These are phyloP conservation scores for Bjerkandera adusta DNA, from an alignment of 1,284 basidiomycete genomes.

Conservation along the genomic window DNA sequence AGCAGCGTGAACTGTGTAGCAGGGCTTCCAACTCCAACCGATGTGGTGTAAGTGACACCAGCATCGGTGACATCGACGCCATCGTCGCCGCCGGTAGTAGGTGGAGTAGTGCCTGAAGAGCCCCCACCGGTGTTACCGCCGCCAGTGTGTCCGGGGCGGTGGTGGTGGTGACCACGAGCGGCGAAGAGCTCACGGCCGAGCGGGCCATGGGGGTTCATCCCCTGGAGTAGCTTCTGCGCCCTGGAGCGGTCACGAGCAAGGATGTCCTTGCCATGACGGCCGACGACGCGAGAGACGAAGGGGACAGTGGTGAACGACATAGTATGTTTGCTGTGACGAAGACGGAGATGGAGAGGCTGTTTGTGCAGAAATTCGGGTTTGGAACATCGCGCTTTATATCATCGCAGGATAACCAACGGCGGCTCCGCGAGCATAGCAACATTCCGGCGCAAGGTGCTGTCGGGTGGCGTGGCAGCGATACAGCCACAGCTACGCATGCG, in stretches of 20 bases:
- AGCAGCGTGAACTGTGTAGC: slow-evolving; percentile 55
- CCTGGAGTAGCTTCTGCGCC: slow-evolving; percentile 49
- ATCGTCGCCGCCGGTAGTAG: slow-evolving; percentile 18
- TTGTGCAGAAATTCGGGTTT: neutral
- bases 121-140: slow-evolving; percentile 21
- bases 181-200: slow-evolving; percentile 27
- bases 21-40: slow-evolving; percentile 57
- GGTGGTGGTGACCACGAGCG: slow-evolving; percentile 26
- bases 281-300: slow-evolving; percentile 42
- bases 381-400: too few relatives aligned
- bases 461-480: too few relatives aligned
- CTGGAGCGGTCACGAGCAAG: slow-evolving; percentile 51
- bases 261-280: slow-evolving; percentile 42
- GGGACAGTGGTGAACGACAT: slow-evolving; percentile 30
- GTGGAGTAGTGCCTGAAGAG: slow-evolving; percentile 9
- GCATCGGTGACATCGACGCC: slow-evolving; percentile 55
- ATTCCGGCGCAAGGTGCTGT: too few relatives aligned
- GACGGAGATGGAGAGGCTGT: neutral
- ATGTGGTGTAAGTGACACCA: slow-evolving; percentile 51
- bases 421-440: too few relatives aligned
- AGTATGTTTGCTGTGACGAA: neutral
- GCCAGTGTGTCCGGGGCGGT: slow-evolving; percentile 22
- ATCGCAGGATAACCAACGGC: too few relatives aligned
- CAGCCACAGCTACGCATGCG: too few relatives aligned
- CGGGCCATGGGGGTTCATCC: slow-evolving; percentile 52